These are phyloP conservation scores for Suhomyces kunorum DNA, from an alignment of 1,139 yeast genomes.

Conservation along the genomic window DNA sequence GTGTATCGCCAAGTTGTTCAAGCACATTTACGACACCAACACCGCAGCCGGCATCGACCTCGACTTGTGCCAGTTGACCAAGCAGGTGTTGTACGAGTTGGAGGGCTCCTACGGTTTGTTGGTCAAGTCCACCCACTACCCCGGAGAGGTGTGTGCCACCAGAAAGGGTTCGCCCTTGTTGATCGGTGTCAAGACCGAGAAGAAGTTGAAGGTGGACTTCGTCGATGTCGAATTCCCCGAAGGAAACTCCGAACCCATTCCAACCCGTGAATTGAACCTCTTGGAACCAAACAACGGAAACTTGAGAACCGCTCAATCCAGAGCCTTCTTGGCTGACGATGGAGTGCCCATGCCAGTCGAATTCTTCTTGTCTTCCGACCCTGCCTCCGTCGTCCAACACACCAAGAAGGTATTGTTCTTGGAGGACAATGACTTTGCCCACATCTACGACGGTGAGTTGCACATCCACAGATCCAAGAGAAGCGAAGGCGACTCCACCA, in stretches of 20 bases:
- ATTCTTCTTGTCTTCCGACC: constrained; percentile 95
- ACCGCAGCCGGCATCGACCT: constrained; percentile 60
- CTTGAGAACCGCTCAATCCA: constrained; percentile 85
- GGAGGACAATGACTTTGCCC: constrained; percentile 99
- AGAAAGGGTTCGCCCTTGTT: constrained; percentile 97
- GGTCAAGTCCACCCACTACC: constrained; percentile 88
- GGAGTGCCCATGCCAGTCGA: constrained; percentile 94
- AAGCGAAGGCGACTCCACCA: constrained; percentile 87
- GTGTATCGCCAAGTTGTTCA: constrained; percentile 92
- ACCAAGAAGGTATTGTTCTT: constrained; percentile 94
- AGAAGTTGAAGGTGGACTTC: constrained; percentile 93
- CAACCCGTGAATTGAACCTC: constrained; percentile 28
- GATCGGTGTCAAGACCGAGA: constrained; percentile 95
- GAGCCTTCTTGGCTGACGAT: constrained; percentile 90
- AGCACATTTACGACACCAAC: constrained; percentile 85
- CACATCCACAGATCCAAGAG: constrained; percentile 97
- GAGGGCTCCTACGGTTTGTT: constrained; percentile 98
- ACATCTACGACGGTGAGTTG: constrained; percentile 95
- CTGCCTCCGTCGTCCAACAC: constrained; percentile 96
- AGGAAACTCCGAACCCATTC: constrained; percentile 13
- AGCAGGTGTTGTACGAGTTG: constrained; percentile 86
- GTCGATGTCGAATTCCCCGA: constrained; percentile 98
- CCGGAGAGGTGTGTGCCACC: constrained; percentile 95
- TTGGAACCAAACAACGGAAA: constrained; percentile 49
- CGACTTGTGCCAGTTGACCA: constrained; percentile 90